A percentile compares a stretch with the other conserved stretches of the same genome.
These are phyloP conservation scores for Kwoniella dejecticola DNA, from an alignment of 768 basidiomycete species.

Conservation along the genomic window DNA sequence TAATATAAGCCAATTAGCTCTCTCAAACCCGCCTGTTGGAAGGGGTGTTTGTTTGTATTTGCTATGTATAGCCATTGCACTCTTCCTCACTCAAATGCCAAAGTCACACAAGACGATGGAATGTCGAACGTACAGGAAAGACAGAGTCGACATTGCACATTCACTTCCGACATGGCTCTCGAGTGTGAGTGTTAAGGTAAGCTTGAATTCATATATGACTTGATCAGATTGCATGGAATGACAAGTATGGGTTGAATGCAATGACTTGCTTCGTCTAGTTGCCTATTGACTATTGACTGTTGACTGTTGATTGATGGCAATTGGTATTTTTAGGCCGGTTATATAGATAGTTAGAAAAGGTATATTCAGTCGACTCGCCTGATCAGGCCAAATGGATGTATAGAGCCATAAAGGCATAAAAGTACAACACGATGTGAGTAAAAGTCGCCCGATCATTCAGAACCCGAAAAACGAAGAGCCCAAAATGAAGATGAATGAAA, in stretches of 20 bases:
- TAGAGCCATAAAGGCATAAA: too few relatives aligned
- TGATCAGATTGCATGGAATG: background rate
- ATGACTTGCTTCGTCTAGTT: background rate
- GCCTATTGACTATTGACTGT: background rate
- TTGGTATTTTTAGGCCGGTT: too few relatives aligned
- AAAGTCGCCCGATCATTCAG: too few relatives aligned
- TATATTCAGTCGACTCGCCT: background rate
- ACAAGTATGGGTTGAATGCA: background rate
- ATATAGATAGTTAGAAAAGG: background rate
- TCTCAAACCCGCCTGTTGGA: too few relatives aligned
- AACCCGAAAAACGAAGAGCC: background rate
- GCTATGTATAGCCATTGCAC: background rate
- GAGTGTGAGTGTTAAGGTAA: too few relatives aligned
- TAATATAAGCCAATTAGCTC: conserved; percentile 11
- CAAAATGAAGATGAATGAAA: background rate
- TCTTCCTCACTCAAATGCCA: background rate
- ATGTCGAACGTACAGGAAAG: too few relatives aligned
- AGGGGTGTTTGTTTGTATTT: too few relatives aligned
- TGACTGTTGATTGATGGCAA: background rate
- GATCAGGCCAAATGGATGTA: background rate
- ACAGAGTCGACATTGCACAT: too few relatives aligned
- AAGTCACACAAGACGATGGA: too few relatives aligned
- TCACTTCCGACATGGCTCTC: too few relatives aligned
- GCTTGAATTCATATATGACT: background rate
- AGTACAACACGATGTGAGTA: too few relatives aligned